These are phyloP conservation scores for Zymoseptoria brevis DNA, from an alignment of 2,329 filamentous ascomycete genomes.

Conservation along the genomic window DNA sequence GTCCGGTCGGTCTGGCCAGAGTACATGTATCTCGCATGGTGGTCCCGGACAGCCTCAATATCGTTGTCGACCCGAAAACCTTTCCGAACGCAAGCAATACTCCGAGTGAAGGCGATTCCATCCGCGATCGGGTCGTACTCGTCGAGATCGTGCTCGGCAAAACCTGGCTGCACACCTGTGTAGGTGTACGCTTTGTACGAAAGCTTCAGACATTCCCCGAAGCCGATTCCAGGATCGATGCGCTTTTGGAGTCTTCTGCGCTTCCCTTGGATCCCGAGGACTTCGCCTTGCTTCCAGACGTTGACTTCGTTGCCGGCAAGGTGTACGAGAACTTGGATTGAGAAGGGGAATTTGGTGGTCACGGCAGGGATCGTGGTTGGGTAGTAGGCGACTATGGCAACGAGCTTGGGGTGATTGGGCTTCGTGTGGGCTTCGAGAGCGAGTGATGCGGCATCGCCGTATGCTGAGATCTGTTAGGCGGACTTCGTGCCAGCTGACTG, in stretches of 20 bases:
- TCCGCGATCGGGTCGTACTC: constrained; percentile 58
- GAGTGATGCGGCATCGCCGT: constrained; percentile 53
- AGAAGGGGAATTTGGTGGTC: constrained; percentile 36
- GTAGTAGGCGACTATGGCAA: constrained; percentile 56
- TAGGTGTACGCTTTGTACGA: constrained; percentile 47
- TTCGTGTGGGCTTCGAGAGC: constrained; percentile 52
- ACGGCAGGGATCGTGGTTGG: constrained; percentile 49
- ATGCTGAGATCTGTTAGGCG: constrained; percentile 39
- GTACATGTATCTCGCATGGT: constrained; percentile 24
- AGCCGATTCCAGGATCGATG: constrained; percentile 45
- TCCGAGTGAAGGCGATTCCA: constrained; percentile 62
- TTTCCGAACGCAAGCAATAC: constrained; percentile 50
- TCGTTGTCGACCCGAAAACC: constrained; percentile 49
- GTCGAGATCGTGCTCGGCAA: constrained; percentile 63
- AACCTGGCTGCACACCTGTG: constrained; percentile 51
- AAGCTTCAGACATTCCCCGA: constrained; percentile 40
- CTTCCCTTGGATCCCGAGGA: constrained; percentile 48
- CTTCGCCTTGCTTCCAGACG: constrained; percentile 42
- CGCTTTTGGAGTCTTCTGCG: constrained; percentile 41
- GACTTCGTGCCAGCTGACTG: too few species aligned
- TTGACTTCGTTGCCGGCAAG: constrained; percentile 46
- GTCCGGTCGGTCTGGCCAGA: constrained; percentile 31
- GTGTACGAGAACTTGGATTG: constrained; percentile 48
- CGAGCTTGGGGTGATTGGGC: constrained; percentile 47
- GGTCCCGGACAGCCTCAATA: constrained; percentile 39